phyloP scores from a whole-genome alignment of 2,329 filamentous ascomycete genomes.

The Cyclaneusma minus region DNA sequence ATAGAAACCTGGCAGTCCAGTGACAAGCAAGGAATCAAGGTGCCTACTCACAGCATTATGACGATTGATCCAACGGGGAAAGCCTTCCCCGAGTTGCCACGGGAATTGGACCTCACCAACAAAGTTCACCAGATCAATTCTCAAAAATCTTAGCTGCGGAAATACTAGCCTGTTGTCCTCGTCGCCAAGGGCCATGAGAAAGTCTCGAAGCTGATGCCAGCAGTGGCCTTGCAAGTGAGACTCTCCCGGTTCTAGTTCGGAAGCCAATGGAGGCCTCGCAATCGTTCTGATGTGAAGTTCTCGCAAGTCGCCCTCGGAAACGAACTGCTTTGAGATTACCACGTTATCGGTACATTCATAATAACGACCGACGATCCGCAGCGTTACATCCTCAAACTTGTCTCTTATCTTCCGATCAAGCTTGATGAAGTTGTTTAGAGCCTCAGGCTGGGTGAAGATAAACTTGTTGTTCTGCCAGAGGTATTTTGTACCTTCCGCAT shows the following conservation, averaged over 20 bases:
- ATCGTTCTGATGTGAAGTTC: conserved; percentile 3
- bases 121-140: conserved; percentile 11
- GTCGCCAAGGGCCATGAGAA: conserved; percentile 6
- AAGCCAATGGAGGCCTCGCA: conserved; percentile 6
- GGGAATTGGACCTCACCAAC: conserved; percentile 9
- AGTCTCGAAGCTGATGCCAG: conserved; percentile 10
- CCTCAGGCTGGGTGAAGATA: conserved; percentile 34
- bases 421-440: conserved; percentile 32
- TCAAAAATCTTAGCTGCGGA: conserved; percentile 6
- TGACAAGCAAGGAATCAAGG: conserved; percentile 9
- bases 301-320: conserved; percentile 6
- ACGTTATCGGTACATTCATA: conserved; percentile 37
- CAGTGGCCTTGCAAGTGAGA: conserved; percentile 12
- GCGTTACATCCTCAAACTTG: conserved; percentile 28
- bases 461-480: conserved; percentile 38
- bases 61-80: conserved; percentile 7
- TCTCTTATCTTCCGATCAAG: conserved; percentile 26
- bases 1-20: conserved; percentile 8
- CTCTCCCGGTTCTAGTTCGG: conserved; percentile 6
- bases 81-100: conserved; percentile 3
- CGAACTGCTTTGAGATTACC: conserved; percentile 5
- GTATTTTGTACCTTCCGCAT: conserved; percentile 30
- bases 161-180: conserved; percentile 5
- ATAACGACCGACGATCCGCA: conserved; percentile 38
- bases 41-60: too few relatives aligned